These are phyloP conservation scores for Phytophthora pisi DNA, from an alignment of 352 stramenopile genomes.

Conservation along the genomic window DNA sequence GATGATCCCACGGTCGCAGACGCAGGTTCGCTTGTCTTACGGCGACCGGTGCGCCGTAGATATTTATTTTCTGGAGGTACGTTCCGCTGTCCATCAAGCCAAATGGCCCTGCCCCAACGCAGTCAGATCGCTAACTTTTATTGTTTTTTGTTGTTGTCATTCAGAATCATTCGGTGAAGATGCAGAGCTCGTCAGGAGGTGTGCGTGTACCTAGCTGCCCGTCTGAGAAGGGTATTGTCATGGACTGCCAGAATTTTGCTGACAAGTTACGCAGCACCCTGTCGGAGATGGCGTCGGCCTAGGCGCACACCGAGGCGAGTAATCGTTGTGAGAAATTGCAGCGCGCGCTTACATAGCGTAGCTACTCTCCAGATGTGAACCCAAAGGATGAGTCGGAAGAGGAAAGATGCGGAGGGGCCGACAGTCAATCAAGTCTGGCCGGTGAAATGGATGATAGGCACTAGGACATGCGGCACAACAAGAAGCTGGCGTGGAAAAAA, in stretches of 20 bases:
- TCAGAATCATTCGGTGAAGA: slow-evolving; percentile 85
- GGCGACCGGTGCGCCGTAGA: slow-evolving; percentile 85
- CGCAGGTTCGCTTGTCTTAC: slow-evolving; percentile 84
- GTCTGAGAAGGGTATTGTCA: slow-evolving; percentile 68
- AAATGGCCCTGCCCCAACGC: background rate
- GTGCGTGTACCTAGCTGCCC: slow-evolving; percentile 81
- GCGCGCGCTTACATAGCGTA: background rate
- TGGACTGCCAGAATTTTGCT: slow-evolving; percentile 82
- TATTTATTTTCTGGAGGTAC: slow-evolving; percentile 92
- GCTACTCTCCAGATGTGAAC: background rate
- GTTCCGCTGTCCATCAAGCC: background rate
- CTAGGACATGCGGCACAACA: slow-evolving; percentile 25
- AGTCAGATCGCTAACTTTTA: slow-evolving; percentile 15
- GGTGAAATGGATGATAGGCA: slow-evolving; percentile 26
- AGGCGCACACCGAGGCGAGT: slow-evolving; percentile 10
- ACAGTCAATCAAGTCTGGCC: slow-evolving; percentile 11
- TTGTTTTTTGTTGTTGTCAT: slow-evolving; percentile 1
- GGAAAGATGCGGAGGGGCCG: slow-evolving; percentile 9
- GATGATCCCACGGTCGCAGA: slow-evolving; percentile 86
- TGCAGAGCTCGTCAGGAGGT: slow-evolving; percentile 80
- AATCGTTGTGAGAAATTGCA: slow-evolving; percentile 6
- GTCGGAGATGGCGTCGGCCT: slow-evolving; percentile 88
- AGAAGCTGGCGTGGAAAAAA: slow-evolving; percentile 16
- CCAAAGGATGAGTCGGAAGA: slow-evolving; percentile 12
- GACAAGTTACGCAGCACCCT: slow-evolving; percentile 84